Conservation (phyloP, 2,329 filamentous ascomycete species). For the Cordyceps cicadae region DNA sequence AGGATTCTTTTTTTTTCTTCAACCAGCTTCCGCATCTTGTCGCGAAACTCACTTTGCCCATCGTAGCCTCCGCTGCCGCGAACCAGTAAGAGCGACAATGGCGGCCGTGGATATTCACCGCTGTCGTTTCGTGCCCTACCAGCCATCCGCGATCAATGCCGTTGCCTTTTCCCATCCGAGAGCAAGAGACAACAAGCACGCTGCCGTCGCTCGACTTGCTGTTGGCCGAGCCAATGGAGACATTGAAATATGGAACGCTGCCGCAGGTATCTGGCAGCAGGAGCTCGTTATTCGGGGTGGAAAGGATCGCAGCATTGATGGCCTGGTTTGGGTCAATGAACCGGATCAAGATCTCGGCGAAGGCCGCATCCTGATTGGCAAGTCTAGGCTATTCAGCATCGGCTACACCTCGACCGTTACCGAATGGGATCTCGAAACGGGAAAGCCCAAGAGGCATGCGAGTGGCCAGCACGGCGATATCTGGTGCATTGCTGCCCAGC, state of each 20-base stretch:
- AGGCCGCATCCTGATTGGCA: slow-evolving; percentile 57
- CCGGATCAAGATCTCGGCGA: slow-evolving; percentile 60
- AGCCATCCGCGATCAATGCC: slow-evolving; percentile 85
- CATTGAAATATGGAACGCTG: slow-evolving; percentile 95
- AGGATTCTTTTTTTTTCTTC: slow-evolving; percentile 22
- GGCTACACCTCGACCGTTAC: slow-evolving; percentile 87
- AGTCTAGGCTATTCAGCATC: slow-evolving; percentile 86
- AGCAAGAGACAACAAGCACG: slow-evolving; percentile 36
- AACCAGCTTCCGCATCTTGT: slow-evolving; percentile 8
- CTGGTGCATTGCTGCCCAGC: slow-evolving; percentile 91
- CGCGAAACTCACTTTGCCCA: background rate
- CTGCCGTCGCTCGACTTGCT: slow-evolving; percentile 63
- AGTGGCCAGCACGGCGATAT: slow-evolving; percentile 93
- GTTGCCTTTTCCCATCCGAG: slow-evolving; percentile 82
- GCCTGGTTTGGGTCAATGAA: slow-evolving; percentile 84
- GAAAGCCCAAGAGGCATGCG: slow-evolving; percentile 68
- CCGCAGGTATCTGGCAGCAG: slow-evolving; percentile 76
- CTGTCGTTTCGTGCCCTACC: slow-evolving; percentile 90
- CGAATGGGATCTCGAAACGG: slow-evolving; percentile 85
- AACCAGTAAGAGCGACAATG: slow-evolving; percentile 11
- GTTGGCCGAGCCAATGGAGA: slow-evolving; percentile 90
- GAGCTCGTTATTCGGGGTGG: slow-evolving; percentile 80
- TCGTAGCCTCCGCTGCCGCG: background rate
- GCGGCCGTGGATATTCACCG: slow-evolving; percentile 84
- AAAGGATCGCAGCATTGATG: slow-evolving; percentile 79